Percentiles rank a stretch among this genome's conserved stretches.
These are phyloP conservation scores for Coniosporium apollinis DNA, from an alignment of 495 filamentous ascomycete genomes.

Conservation along the genomic window DNA sequence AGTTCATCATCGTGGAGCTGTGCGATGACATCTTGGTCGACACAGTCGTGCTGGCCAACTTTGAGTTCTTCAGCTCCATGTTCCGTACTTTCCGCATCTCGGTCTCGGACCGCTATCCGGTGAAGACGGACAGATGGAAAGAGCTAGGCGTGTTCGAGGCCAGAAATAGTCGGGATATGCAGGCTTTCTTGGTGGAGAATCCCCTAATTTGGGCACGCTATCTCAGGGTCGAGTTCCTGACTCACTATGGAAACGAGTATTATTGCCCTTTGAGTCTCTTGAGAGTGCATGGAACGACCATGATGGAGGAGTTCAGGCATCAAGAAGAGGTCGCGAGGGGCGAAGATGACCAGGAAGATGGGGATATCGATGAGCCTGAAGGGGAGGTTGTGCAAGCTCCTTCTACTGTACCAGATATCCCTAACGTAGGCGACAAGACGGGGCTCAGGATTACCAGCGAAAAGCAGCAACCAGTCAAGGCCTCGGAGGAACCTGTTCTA, in stretches of 20 bases:
- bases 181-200: constrained; percentile 83
- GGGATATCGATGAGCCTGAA: constrained; percentile 10
- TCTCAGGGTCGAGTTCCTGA: constrained; percentile 76
- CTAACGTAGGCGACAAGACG: no score
- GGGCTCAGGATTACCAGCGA: no score
- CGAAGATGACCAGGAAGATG: constrained; percentile 32
- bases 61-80: constrained; percentile 96
- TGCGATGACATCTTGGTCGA: constrained; percentile 91
- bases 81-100: constrained; percentile 78
- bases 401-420: no score
- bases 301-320: constrained; percentile 82
- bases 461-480: no score
- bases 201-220: constrained; percentile 93
- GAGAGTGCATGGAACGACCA: constrained; percentile 85
- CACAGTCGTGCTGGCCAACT: constrained; percentile 90
- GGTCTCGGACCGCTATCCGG: constrained; percentile 84
- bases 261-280: constrained; percentile 87
- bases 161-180: constrained; percentile 78
- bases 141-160: constrained; percentile 79
- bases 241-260: constrained; percentile 88
- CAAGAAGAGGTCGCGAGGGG: constrained; percentile 46
- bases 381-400: no score
- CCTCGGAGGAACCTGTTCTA: no score
- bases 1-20: constrained; percentile 81
- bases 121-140: constrained; percentile 83